Conservation (phyloP, 2,329 filamentous ascomycete genomes). For the Beauveria sp. region DNA sequence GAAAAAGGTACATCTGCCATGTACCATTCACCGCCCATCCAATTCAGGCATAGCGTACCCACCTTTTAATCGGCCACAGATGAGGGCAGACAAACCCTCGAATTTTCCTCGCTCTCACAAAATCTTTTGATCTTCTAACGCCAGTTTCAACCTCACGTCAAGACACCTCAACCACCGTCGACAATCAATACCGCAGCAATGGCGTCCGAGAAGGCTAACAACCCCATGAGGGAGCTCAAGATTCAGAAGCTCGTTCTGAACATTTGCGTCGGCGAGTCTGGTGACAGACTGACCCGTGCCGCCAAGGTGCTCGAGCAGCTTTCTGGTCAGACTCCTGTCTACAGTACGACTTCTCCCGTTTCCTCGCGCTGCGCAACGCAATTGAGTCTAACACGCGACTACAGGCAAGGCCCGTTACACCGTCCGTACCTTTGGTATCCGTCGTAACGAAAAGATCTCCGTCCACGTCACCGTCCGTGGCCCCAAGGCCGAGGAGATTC, state of each 20-base stretch:
- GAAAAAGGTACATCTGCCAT: conserved; percentile 23
- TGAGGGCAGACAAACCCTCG: conserved; percentile 36
- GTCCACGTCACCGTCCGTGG: conserved; percentile 99
- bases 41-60: conserved; percentile 11
- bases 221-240: conserved; percentile 99
- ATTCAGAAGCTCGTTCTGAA: conserved; percentile 99
- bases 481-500: conserved; percentile 96
- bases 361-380: conserved; percentile 17
- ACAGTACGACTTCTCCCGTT: conserved; percentile 58
- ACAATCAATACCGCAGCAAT: conserved; percentile 31
- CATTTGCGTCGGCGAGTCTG: conserved; percentile 99
- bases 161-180: conserved; percentile 25
- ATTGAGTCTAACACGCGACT: conserved; percentile 13
- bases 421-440: conserved; percentile 99
- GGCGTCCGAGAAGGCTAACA: conserved; percentile 75
- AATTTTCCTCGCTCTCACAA: conserved; percentile 30
- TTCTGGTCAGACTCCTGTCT: conserved; percentile 98
- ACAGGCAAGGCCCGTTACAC: conserved; percentile 99
- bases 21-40: conserved; percentile 24
- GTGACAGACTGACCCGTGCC: conserved; percentile 99
- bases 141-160: conserved; percentile 24
- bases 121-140: conserved; percentile 21
- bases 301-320: conserved; percentile 99
- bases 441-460: conserved; percentile 99
- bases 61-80: conserved; percentile 19